phyloP scores from a whole-genome alignment of 2,329 filamentous ascomycete genomes.

The Coniella vitis region DNA sequence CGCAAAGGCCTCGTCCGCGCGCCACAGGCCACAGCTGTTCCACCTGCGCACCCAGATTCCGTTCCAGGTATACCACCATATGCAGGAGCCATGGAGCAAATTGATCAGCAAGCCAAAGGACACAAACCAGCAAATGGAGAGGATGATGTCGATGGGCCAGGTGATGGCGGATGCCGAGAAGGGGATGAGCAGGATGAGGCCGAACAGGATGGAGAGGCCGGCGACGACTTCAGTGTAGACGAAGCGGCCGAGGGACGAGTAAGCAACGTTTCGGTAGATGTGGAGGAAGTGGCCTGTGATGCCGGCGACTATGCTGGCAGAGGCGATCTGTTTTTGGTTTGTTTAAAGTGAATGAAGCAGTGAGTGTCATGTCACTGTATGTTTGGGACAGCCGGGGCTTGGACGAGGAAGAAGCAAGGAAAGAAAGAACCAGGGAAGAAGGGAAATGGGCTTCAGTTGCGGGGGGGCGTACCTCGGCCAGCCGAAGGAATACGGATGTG shows the following conservation, averaged over 20 bases:
- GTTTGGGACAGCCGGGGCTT: no score
- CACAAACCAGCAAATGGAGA: conserved; percentile 65
- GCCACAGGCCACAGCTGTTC: conserved; percentile 62
- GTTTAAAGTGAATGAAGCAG: not conserved
- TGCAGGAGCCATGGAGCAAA: conserved; percentile 43
- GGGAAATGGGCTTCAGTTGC: not conserved
- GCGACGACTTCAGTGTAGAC: conserved; percentile 72
- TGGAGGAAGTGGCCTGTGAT: conserved; percentile 59
- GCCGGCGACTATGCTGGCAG: conserved; percentile 65
- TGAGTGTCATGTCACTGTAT: no score
- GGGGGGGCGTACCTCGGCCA: conserved; percentile 30
- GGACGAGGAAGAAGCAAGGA: no score
- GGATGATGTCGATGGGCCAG: conserved; percentile 64
- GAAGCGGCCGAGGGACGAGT: conserved; percentile 55
- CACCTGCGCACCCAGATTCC: no score
- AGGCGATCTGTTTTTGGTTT: conserved; percentile 46
- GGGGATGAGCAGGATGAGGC: conserved; percentile 66
- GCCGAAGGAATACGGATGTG: conserved; percentile 50
- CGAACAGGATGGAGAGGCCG: conserved; percentile 60
- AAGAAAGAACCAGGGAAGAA: no score
- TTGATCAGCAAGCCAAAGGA: conserved; percentile 60
- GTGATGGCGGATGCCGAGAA: conserved; percentile 60
- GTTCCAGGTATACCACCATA: conserved; percentile 42
- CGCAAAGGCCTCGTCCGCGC: conserved; percentile 62
- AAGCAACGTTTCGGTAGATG: conserved; percentile 34